phyloP scores from a whole-genome alignment of 2,329 filamentous ascomycete species.

The Pseudogymnoascus sp. region DNA sequence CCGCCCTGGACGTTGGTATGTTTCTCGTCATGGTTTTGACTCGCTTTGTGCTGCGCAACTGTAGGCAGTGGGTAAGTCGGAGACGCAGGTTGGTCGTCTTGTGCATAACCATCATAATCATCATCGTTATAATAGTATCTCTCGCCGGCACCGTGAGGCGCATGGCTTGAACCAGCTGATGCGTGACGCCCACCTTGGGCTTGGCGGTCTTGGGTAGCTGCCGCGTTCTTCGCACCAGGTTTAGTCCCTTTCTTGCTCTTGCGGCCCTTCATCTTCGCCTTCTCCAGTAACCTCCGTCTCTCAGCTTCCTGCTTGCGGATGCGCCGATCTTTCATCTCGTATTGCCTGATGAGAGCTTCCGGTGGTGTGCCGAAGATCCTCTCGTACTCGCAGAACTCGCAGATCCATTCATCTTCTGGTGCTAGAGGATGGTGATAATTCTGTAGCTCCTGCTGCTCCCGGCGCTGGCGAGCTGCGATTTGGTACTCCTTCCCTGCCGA shows the following conservation, averaged over 20 bases:
- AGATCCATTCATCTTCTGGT: conserved; percentile 79
- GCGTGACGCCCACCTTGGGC: conserved; percentile 12
- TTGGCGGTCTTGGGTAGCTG: conserved; percentile 21
- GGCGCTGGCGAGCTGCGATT: conserved; percentile 67
- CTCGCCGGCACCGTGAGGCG: conserved; percentile 31
- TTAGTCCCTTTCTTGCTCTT: conserved; percentile 82
- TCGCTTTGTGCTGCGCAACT: not conserved
- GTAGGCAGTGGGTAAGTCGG: conserved; percentile 32
- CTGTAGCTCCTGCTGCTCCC: conserved; percentile 64
- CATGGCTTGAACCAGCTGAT: conserved; percentile 30
- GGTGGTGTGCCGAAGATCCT: conserved; percentile 86
- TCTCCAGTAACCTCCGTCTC: conserved; percentile 74
- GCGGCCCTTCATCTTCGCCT: conserved; percentile 85
- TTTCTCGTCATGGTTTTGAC: conserved; percentile 31
- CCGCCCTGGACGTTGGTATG: conserved; percentile 31
- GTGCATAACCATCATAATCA: conserved; percentile 30
- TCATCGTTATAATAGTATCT: conserved; percentile 38
- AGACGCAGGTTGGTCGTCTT: conserved; percentile 20
- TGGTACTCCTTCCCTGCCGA: conserved; percentile 63
- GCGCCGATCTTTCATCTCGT: conserved; percentile 88
- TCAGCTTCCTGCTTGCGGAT: conserved; percentile 79
- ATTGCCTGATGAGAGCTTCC: conserved; percentile 74
- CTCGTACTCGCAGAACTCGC: conserved; percentile 97
- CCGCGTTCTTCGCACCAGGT: conserved; percentile 28
- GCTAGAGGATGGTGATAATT: conserved; percentile 67